These are phyloP conservation scores for Starmerella powellii DNA, from an alignment of 805 yeast genomes.

Conservation along the genomic window DNA sequence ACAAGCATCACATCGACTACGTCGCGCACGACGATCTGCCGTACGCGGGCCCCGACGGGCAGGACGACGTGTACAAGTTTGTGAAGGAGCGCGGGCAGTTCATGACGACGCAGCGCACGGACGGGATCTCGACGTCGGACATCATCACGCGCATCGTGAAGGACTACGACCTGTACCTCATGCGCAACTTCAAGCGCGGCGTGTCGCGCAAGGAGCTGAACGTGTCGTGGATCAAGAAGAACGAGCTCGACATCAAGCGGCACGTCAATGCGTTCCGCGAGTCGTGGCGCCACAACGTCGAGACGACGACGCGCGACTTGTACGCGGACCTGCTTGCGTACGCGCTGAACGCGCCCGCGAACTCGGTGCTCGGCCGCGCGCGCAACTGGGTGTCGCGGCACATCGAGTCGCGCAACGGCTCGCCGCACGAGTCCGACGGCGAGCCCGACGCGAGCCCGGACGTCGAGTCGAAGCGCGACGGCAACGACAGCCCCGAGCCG, in stretches of 20 bases:
- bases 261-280: constrained; percentile 79
- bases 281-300: constrained; percentile 60
- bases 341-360: constrained; percentile 19
- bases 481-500: constrained; percentile 1
- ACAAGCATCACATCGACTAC: constrained; percentile 74
- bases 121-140: constrained; percentile 90
- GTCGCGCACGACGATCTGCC: constrained; percentile 98
- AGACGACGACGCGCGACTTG: constrained; percentile 66
- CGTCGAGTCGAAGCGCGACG: background rate
- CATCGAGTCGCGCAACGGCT: constrained; percentile 18
- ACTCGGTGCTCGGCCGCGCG: constrained; percentile 25
- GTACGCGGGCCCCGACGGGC: constrained; percentile 66
- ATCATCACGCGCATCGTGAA: constrained; percentile 89
- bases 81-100: constrained; percentile 85
- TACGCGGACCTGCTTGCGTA: constrained; percentile 55
- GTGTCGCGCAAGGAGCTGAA: constrained; percentile 93
- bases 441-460: constrained; percentile 3
- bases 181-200: constrained; percentile 96
- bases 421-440: constrained; percentile 13
- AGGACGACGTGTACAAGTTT: constrained; percentile 86
- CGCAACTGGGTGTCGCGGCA: constrained; percentile 28
- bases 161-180: constrained; percentile 90
- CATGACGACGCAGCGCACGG: constrained; percentile 89
- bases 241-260: constrained; percentile 85
- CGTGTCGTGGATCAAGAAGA: constrained; percentile 94